Percentiles rank a stretch among this genome's conserved stretches.
These are phyloP conservation scores for Trichoderma atrobrunneum DNA, from an alignment of 2,329 filamentous ascomycete species.

Conservation along the genomic window DNA sequence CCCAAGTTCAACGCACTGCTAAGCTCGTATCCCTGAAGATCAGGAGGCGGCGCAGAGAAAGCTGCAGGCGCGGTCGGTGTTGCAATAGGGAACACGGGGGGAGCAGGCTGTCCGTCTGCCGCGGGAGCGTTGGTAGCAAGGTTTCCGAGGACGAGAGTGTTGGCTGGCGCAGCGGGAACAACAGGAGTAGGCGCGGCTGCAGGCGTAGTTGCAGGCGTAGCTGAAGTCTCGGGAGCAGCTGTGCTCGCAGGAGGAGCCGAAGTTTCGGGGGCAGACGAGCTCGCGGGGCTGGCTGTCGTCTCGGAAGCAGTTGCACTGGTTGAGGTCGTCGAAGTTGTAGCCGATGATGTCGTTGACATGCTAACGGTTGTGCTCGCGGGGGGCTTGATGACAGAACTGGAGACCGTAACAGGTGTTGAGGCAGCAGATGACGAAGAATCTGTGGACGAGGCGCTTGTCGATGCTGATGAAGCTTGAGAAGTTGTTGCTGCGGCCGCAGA, in stretches of 20 bases:
- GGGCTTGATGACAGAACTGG: neutral
- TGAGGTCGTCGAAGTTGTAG: neutral
- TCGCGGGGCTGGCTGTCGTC: neutral
- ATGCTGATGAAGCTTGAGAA: neutral
- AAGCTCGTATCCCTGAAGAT: slow-evolving; percentile 13
- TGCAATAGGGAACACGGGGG: neutral
- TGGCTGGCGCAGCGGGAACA: neutral
- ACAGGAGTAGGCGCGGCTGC: neutral
- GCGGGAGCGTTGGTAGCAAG: neutral
- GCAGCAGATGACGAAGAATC: neutral
- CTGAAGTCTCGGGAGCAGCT: neutral
- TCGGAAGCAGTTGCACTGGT: neutral
- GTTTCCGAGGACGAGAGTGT: slow-evolving; percentile 4
- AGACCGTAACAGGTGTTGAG: neutral
- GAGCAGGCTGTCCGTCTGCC: slow-evolving; percentile 7
- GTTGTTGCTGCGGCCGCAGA: neutral
- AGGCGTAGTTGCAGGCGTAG: neutral
- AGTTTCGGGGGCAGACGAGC: neutral
- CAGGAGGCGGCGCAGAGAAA: slow-evolving; percentile 8
- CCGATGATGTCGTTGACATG: neutral
- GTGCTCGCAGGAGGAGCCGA: neutral
- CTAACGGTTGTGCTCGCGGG: neutral
- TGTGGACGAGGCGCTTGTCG: neutral
- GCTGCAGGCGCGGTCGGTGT: neutral
- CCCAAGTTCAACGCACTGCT: slow-evolving; percentile 13